phyloP scores from a whole-genome alignment of 2,329 filamentous ascomycete genomes.

The Fusarium sororula region DNA sequence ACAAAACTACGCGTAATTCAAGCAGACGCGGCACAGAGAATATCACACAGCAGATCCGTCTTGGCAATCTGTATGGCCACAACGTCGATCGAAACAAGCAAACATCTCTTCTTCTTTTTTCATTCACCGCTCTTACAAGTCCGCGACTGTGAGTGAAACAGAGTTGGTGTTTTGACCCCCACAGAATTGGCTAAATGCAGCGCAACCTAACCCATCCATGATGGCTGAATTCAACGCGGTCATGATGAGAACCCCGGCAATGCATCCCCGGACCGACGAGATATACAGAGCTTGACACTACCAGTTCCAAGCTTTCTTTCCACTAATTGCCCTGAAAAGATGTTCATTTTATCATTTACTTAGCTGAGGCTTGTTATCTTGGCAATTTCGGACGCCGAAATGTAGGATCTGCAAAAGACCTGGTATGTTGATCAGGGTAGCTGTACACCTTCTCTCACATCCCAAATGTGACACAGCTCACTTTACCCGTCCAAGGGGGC shows the following conservation, averaged over 20 bases:
- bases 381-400: background rate
- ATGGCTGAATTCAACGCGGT: constrained; percentile 13
- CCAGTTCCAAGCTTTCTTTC: background rate
- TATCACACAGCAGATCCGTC: background rate
- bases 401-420: background rate
- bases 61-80: background rate
- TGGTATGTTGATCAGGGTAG: background rate
- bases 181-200: constrained; percentile 24
- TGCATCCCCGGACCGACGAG: constrained; percentile 1
- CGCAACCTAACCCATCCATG: constrained; percentile 5
- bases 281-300: background rate
- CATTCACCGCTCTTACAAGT: constrained; percentile 9
- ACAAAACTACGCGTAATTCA: background rate
- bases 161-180: constrained; percentile 5
- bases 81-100: constrained; percentile 1
- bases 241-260: constrained; percentile 22
- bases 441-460: background rate
- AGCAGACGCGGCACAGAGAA: background rate
- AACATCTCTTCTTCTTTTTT: background rate
- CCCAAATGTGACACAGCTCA: constrained; percentile 10
- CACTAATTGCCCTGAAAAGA: background rate
- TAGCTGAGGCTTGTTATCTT: background rate
- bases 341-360: background rate
- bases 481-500: background rate
- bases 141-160: constrained; percentile 4